Evolutionary conservation across 2,329 filamentous ascomycete species (phyloP).

Genomic region (Fusarium sp.): DNA sequence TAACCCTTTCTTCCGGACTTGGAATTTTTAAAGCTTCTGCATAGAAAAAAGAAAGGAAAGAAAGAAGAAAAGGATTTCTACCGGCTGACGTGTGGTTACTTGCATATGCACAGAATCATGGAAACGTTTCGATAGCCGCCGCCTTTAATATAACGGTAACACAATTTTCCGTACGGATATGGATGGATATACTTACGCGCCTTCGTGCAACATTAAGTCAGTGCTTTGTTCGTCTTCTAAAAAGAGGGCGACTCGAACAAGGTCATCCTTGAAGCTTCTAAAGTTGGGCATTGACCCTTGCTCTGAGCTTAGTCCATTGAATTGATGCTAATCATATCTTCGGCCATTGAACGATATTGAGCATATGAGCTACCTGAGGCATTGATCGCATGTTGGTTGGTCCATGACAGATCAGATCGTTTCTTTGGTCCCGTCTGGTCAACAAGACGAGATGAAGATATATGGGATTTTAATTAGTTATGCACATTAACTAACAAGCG

Average conservation of each 20-base stretch:
- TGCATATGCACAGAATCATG: constrained; percentile 24
- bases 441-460: constrained; percentile 15
- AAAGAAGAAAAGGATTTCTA: neutral
- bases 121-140: constrained; percentile 37
- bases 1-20: neutral
- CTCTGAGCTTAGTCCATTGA: constrained; percentile 2
- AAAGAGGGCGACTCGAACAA: neutral
- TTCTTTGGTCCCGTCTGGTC: neutral
- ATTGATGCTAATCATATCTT: constrained; percentile 12
- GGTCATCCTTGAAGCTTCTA: constrained; percentile 11
- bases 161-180: constrained; percentile 2
- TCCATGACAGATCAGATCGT: constrained; percentile 4
- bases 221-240: neutral
- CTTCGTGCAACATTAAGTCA: constrained; percentile 6
- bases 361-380: constrained; percentile 26
- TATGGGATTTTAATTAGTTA: neutral
- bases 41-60: neutral
- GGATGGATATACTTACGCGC: neutral
- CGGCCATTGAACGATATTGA: constrained; percentile 17
- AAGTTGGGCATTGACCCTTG: constrained; percentile 7
- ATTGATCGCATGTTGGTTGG: constrained; percentile 27
- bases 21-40: neutral
- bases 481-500: neutral
- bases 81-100: constrained; percentile 12
- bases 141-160: constrained; percentile 16